Conservation (phyloP, 352 stramenopile species). For the Globisporangium paddicum region DNA sequence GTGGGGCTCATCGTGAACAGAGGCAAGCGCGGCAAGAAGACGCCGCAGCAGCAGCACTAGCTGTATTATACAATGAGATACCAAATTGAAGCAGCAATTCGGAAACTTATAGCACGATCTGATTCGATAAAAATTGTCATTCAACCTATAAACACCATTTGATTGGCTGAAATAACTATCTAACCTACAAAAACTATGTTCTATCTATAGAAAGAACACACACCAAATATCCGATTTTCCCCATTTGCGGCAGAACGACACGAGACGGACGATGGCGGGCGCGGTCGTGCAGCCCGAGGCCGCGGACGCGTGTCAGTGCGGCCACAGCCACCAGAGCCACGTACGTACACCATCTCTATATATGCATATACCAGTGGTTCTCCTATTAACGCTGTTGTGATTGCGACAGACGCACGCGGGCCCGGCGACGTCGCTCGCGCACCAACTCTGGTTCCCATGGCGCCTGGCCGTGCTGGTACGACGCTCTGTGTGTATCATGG, state of each 20-base stretch:
- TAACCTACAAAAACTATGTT: too few species aligned
- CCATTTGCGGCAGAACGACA: not conserved
- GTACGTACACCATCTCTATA: not conserved
- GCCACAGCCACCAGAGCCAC: slow-evolving; percentile 22
- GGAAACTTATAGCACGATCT: not conserved
- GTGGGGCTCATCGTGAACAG: slow-evolving; percentile 77
- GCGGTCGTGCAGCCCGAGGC: slow-evolving; percentile 21
- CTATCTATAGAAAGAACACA: not conserved
- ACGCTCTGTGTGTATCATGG: not conserved
- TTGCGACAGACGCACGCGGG: not conserved
- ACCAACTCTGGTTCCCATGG: slow-evolving; percentile 74
- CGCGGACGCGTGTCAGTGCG: slow-evolving; percentile 22
- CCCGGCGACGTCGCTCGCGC: slow-evolving; percentile 28
- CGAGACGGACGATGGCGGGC: not conserved
- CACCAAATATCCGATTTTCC: not conserved
- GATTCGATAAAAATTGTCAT: slow-evolving; percentile 2
- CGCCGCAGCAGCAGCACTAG: slow-evolving; percentile 17
- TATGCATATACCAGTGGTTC: not conserved
- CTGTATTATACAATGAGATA: too few species aligned
- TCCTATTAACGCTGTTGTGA: too few species aligned
- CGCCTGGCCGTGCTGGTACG: slow-evolving; percentile 52
- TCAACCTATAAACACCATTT: slow-evolving; percentile 6
- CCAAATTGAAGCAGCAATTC: not conserved
- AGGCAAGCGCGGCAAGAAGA: slow-evolving; percentile 68
- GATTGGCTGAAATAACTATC: too few species aligned